Conservation (phyloP, 2,329 filamentous ascomycete species). For the Corinectria fuckeliana region DNA sequence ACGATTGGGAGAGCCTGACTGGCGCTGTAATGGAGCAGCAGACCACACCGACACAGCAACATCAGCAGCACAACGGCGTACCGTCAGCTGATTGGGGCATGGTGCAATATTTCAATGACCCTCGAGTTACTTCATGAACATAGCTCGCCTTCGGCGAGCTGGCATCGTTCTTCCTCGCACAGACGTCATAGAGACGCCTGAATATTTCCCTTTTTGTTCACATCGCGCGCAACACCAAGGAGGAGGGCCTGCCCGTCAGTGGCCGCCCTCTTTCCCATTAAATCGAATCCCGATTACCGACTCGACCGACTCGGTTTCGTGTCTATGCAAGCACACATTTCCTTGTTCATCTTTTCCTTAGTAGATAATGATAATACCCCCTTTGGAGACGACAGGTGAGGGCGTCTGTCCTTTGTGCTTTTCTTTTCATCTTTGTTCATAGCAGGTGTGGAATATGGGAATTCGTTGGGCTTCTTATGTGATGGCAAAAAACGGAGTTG, state of each 20-base stretch:
- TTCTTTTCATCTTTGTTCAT: constrained; percentile 29
- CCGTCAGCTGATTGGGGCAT: constrained; percentile 41
- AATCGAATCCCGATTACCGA: constrained; percentile 22
- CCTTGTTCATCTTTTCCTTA: constrained; percentile 28
- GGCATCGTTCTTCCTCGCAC: constrained; percentile 27
- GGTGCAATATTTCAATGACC: constrained; percentile 45
- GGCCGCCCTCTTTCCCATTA: constrained; percentile 28
- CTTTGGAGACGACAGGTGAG: constrained; percentile 38
- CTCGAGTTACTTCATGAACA: constrained; percentile 41
- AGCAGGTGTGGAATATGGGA: constrained; percentile 32
- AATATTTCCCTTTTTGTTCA: constrained; percentile 15
- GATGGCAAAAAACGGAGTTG: constrained; percentile 38
- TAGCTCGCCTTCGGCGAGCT: constrained; percentile 2
- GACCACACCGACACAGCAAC: constrained; percentile 25
- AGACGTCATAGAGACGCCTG: constrained; percentile 28
- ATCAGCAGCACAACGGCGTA: constrained; percentile 33
- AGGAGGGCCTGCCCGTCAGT: constrained; percentile 3
- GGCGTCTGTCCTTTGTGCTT: constrained; percentile 33
- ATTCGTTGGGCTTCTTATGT: constrained; percentile 33
- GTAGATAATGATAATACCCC: constrained; percentile 46
- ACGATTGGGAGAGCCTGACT: constrained; percentile 51
- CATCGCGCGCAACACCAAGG: background rate
- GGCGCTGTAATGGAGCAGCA: constrained; percentile 46
- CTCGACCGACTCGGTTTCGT: constrained; percentile 16
- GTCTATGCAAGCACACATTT: constrained; percentile 26